Conservation (phyloP, 1,284 basidiomycete genomes). For the Earliella scabrosa region DNA sequence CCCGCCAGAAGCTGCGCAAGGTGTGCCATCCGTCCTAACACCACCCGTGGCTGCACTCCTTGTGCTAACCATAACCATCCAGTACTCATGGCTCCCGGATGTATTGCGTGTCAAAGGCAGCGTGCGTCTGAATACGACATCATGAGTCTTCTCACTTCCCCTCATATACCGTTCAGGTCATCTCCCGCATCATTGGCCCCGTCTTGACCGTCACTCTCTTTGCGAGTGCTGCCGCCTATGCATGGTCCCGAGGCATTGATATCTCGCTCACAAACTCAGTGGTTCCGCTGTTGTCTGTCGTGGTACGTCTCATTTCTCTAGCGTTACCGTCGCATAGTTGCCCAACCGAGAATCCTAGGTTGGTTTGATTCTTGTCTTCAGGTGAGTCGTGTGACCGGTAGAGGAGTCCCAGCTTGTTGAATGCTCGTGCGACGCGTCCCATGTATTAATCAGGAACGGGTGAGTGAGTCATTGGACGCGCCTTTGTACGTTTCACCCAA, state of each 20-base stretch:
- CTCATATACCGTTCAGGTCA: slow-evolving; percentile 48
- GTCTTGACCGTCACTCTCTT: slow-evolving; percentile 85
- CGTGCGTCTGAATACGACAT: slow-evolving; percentile 44
- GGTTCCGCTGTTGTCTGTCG: slow-evolving; percentile 86
- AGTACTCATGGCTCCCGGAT: slow-evolving; percentile 92
- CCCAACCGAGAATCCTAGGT: too few relatives aligned
- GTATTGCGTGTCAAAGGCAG: slow-evolving; percentile 82
- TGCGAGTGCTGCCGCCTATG: slow-evolving; percentile 64
- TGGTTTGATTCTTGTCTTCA: slow-evolving; percentile 78
- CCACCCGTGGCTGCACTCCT: background rate
- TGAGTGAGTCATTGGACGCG: slow-evolving; percentile 10
- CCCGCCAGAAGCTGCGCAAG: slow-evolving; percentile 38
- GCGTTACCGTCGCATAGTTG: too few relatives aligned
- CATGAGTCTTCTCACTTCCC: background rate
- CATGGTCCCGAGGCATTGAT: slow-evolving; percentile 53
- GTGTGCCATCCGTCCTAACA: slow-evolving; percentile 19
- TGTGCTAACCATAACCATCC: slow-evolving; percentile 14
- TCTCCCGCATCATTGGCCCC: slow-evolving; percentile 72
- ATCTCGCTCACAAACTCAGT: slow-evolving; percentile 73
- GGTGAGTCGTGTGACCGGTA: slow-evolving; percentile 45
- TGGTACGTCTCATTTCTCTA: slow-evolving; percentile 58
- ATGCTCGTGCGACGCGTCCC: background rate
- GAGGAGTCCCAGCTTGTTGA: background rate
- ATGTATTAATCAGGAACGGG: slow-evolving; percentile 34
- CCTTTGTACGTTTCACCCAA: background rate